These are phyloP conservation scores for Hemileia vastatrix DNA, from an alignment of 1,284 basidiomycete species.

Conservation along the genomic window DNA sequence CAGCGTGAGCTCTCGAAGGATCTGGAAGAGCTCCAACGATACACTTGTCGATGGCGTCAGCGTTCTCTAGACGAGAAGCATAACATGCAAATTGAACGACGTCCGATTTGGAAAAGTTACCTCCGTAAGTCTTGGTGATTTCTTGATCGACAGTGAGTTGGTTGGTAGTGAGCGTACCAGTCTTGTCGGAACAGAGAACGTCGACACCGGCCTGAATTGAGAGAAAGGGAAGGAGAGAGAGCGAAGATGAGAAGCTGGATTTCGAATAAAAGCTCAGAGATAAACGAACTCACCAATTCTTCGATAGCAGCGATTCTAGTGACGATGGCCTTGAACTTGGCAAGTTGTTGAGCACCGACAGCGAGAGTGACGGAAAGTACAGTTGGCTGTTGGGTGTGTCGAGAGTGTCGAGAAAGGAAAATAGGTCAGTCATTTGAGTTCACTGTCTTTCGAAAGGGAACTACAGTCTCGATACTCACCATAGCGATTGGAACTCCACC, in stretches of 20 bases:
- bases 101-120: background rate
- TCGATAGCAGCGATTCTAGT: background rate
- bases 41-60: background rate
- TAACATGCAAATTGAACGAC: background rate
- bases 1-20: background rate
- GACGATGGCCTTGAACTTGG: constrained; percentile 6
- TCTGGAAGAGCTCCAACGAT: constrained; percentile 59
- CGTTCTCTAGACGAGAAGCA: background rate
- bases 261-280: constrained; percentile 94
- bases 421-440: too few relatives aligned
- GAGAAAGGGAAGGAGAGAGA: constrained; percentile 79
- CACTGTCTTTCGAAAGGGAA: too few relatives aligned
- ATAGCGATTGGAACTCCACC: background rate
- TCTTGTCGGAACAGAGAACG: constrained; percentile 96
- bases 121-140: constrained; percentile 79
- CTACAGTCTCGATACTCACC: too few relatives aligned
- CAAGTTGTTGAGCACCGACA: constrained; percentile 50
- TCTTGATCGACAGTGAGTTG: constrained; percentile 86
- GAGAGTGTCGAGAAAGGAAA: too few relatives aligned
- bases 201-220: constrained; percentile 87
- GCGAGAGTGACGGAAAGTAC: constrained; percentile 71
- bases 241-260: constrained; percentile 95
- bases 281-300: constrained; percentile 53
- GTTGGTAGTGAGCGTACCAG: constrained; percentile 91
- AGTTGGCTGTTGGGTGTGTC: background rate